Evolutionary conservation across 805 yeast genomes (phyloP).

Genomic region (Nakazawaea sp.): DNA sequence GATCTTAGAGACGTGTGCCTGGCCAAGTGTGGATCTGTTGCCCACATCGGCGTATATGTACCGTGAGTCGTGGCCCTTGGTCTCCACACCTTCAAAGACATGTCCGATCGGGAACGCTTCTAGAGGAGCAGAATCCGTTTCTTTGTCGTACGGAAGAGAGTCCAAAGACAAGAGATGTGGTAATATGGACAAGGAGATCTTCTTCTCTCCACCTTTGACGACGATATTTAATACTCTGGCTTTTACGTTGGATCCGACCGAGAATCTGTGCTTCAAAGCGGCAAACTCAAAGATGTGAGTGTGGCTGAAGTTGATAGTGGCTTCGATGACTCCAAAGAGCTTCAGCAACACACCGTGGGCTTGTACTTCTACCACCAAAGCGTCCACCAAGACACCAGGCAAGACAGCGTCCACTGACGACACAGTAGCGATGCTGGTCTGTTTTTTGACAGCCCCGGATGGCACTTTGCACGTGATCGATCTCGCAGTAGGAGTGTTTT

Average conservation of each 20-base stretch:
- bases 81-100: slow-evolving; percentile 47
- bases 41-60: slow-evolving; percentile 56
- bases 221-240: slow-evolving; percentile 67
- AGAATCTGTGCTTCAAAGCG: slow-evolving; percentile 53
- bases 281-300: slow-evolving; percentile 35
- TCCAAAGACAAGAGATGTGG: slow-evolving; percentile 42
- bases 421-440: slow-evolving; percentile 42
- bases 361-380: slow-evolving; percentile 53
- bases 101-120: slow-evolving; percentile 81
- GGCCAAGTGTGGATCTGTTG: slow-evolving; percentile 48
- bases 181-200: slow-evolving; percentile 55
- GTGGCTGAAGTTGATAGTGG: slow-evolving; percentile 64
- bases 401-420: slow-evolving; percentile 73
- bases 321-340: slow-evolving; percentile 69
- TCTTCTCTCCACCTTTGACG: slow-evolving; percentile 41
- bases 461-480: slow-evolving; percentile 51
- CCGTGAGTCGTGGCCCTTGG: slow-evolving; percentile 52
- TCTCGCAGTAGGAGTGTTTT: slow-evolving; percentile 40
- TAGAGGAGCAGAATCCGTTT: slow-evolving; percentile 30
- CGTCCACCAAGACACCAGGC: slow-evolving; percentile 81
- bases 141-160: slow-evolving; percentile 13
- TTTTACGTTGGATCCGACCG: slow-evolving; percentile 60
- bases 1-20: slow-evolving; percentile 71
- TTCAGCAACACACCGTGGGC: slow-evolving; percentile 64
- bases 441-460: slow-evolving; percentile 37